These are phyloP conservation scores for Pleurotus pulmonarius DNA, from an alignment of 768 basidiomycete genomes.

Conservation along the genomic window DNA sequence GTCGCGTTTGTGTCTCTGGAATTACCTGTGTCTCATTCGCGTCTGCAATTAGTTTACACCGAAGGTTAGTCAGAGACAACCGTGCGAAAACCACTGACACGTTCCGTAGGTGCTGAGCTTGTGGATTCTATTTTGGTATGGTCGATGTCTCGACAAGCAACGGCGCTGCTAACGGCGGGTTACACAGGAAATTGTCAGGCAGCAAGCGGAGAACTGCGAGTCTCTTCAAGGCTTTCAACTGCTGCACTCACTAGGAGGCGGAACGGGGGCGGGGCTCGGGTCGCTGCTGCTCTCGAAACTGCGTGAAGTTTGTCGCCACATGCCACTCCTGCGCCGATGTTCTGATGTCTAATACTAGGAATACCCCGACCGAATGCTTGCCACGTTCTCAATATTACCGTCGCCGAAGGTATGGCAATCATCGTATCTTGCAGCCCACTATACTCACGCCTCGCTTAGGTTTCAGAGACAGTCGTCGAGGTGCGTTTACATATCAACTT, in stretches of 20 bases:
- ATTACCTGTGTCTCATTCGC: not conserved
- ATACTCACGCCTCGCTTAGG: slow-evolving; percentile 19
- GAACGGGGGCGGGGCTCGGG: slow-evolving; percentile 85
- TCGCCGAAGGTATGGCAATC: slow-evolving; percentile 39
- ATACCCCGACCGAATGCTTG: slow-evolving; percentile 53
- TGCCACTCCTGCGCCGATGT: too few relatives aligned
- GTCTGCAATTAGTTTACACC: slow-evolving; percentile 62
- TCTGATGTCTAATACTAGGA: slow-evolving; percentile 25
- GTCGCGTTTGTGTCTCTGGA: slow-evolving; percentile 20
- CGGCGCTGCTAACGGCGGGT: not conserved
- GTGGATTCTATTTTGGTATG: slow-evolving; percentile 75
- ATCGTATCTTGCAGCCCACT: too few relatives aligned
- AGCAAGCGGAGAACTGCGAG: slow-evolving; percentile 79
- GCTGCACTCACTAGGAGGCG: slow-evolving; percentile 87
- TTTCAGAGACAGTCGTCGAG: slow-evolving; percentile 57
- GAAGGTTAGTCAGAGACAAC: slow-evolving; percentile 53
- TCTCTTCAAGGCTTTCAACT: slow-evolving; percentile 90
- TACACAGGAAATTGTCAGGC: slow-evolving; percentile 66
- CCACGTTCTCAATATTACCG: slow-evolving; percentile 50
- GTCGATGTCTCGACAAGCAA: not conserved
- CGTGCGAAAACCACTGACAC: not conserved
- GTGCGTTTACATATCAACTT: slow-evolving; percentile 47
- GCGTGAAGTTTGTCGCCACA: slow-evolving; percentile 49
- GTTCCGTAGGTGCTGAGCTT: slow-evolving; percentile 74
- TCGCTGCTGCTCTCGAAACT: slow-evolving; percentile 78